Base-by-base conservation (phyloP, 257 asterid species). In the Capsicum chinense region DNA sequence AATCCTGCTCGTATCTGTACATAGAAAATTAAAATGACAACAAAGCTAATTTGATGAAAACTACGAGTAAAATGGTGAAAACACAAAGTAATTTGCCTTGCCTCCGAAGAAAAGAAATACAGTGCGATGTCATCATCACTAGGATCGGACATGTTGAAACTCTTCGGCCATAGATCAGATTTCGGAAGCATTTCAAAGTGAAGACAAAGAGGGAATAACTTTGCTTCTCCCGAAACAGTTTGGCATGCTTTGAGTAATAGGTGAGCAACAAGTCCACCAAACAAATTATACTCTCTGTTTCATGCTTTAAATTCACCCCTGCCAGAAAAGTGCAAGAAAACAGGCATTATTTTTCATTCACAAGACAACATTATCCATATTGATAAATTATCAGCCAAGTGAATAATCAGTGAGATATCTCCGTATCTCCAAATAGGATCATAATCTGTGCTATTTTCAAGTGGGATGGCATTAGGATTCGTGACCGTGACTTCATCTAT, bases 361-460 rank as follows among this genome's bases (percentile, higher is more conserved):
- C 62, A 50, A 50, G 21, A 50, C 42, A 9, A 21, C 47, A 26
- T 26, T 26, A 1, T 26, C 33, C 33, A 76, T 76, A 21, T 1
- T 52, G 62, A 76, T 76, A 5, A 13, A 52, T 26, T 21, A 76
- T 76, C 81, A 13, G 63, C 14, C 26, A 26, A 76, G 26, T 5
- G 9, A 76, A 26, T 26, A 26, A 52, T 76, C 7, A 2, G 26
- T 52, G 63, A 76, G 14, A 14, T 76, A 52, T 66, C 80, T 87
- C 73, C 89, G 89, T 64, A 92, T 97, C 92, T 91, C 97, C 98
- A 94, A 88, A 93, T 81, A 47, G 93, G 93, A 73, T 59, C 48
- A 44, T 44, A 44, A 44, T 44, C 7, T 44, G 48, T 44, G 48
- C 6, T 4, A 44, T 6, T 37, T 74, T 14, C 37, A 82, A 13